Evolutionary conservation across 192 early-diverging fungal genomes (phyloP).

Genomic region (Podila horticola): DNA sequence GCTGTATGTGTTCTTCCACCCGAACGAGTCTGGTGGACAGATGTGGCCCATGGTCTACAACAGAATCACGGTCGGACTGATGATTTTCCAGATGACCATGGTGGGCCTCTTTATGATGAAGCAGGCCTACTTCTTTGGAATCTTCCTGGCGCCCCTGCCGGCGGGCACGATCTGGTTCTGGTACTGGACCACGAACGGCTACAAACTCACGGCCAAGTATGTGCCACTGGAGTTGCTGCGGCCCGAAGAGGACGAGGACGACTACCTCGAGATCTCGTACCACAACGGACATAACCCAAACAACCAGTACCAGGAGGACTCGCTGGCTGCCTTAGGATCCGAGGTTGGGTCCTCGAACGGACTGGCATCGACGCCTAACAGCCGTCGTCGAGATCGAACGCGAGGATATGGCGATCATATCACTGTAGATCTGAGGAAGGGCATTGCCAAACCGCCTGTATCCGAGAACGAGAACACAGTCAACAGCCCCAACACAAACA

Average conservation of each 20-base stretch:
- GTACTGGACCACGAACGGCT: conserved; percentile 56
- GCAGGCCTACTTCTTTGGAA: conserved; percentile 58
- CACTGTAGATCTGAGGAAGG: conserved; percentile 5
- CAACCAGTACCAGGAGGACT: not conserved
- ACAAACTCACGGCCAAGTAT: conserved; percentile 52
- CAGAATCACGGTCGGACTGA: conserved; percentile 70
- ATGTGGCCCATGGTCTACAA: conserved; percentile 80
- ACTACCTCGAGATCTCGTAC: not conserved
- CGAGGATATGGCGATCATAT: conserved; percentile 8
- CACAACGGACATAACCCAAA: not conserved
- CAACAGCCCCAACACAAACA: not conserved
- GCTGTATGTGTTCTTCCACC: conserved; percentile 83
- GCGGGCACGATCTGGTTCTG: conserved; percentile 59
- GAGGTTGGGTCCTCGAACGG: not conserved
- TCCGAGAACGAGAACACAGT: not conserved
- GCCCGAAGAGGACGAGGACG: conserved; percentile 7
- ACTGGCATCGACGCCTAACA: conserved; percentile 1
- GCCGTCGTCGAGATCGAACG: conserved; percentile 1
- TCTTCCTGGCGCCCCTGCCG: conserved; percentile 57
- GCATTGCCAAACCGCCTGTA: not conserved
- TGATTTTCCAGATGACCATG: conserved; percentile 75
- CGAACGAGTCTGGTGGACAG: conserved; percentile 77
- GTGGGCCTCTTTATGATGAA: conserved; percentile 72
- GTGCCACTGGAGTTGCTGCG: conserved; percentile 59
- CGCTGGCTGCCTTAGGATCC: not conserved